Percentiles rank a stretch among this genome's conserved stretches.
Conservation (phyloP, 1,139 yeast genomes). For the Pichia sp. region DNA sequence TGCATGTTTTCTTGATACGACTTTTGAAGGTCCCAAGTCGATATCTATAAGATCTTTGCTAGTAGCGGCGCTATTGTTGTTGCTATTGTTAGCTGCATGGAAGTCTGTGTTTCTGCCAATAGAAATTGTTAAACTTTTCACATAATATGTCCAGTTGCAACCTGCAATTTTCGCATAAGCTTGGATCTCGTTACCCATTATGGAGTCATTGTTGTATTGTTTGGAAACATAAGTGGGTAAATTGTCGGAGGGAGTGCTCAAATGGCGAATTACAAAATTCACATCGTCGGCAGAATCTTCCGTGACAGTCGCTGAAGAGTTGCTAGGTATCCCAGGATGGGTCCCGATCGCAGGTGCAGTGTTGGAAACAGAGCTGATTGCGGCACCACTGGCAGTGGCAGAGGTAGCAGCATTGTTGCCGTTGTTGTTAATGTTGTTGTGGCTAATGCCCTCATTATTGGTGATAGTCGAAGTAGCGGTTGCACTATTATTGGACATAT, state of each 20-base stretch:
- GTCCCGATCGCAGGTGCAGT: neutral
- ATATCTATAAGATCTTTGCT: constrained; percentile 54
- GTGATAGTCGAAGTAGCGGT: neutral
- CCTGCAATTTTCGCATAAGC: constrained; percentile 97
- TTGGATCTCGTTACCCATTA: constrained; percentile 79
- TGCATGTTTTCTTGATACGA: constrained; percentile 89
- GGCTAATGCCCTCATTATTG: neutral
- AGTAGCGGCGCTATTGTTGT: constrained; percentile 18
- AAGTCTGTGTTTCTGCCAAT: constrained; percentile 83
- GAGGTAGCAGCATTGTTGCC: neutral
- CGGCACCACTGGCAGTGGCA: neutral
- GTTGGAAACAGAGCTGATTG: neutral
- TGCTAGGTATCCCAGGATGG: neutral
- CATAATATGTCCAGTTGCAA: constrained; percentile 89
- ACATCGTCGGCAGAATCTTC: constrained; percentile 52
- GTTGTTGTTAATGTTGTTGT: neutral
- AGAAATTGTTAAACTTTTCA: constrained; percentile 68
- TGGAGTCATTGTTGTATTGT: constrained; percentile 59
- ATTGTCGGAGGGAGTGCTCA: constrained; percentile 42
- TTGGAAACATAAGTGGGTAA: constrained; percentile 45
- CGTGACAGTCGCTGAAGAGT: constrained; percentile 9
- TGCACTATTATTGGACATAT: neutral
- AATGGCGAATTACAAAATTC: constrained; percentile 48
- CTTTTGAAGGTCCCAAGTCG: constrained; percentile 95
- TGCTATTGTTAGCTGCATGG: constrained; percentile 8